Evolutionary conservation across 768 basidiomycete species (phyloP).

Genomic region (Boletellus emodensis): DNA sequence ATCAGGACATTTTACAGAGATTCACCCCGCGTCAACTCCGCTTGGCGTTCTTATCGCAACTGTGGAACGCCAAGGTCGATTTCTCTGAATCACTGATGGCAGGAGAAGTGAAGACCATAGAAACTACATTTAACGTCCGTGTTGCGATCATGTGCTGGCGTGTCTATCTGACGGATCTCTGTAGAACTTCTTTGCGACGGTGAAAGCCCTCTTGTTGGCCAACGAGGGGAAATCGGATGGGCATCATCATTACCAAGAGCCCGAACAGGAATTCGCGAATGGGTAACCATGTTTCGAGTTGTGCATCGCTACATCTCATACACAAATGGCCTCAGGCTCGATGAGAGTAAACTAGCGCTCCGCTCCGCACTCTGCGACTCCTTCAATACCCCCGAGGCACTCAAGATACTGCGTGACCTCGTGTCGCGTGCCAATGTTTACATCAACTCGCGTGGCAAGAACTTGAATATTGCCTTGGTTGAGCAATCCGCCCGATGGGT

Average conservation of each 20-base stretch:
- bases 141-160: background rate
- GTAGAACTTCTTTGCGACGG: slow-evolving; percentile 91
- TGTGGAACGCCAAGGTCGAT: slow-evolving; percentile 92
- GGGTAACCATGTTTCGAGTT: slow-evolving; percentile 41
- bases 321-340: slow-evolving; percentile 47
- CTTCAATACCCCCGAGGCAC: slow-evolving; percentile 88
- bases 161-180: slow-evolving; percentile 5
- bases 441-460: slow-evolving; percentile 61
- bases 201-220: slow-evolving; percentile 70
- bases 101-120: slow-evolving; percentile 82
- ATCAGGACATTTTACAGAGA: slow-evolving; percentile 78
- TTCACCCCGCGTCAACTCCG: slow-evolving; percentile 87
- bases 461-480: slow-evolving; percentile 59
- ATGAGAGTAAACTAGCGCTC: slow-evolving; percentile 73
- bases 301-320: slow-evolving; percentile 10
- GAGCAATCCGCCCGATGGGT: slow-evolving; percentile 65
- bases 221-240: slow-evolving; percentile 52
- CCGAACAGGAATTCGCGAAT: slow-evolving; percentile 65
- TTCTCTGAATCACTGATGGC: slow-evolving; percentile 90
- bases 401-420: slow-evolving; percentile 73
- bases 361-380: slow-evolving; percentile 90
- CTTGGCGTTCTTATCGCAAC: slow-evolving; percentile 83
- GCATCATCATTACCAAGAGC: slow-evolving; percentile 58
- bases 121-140: slow-evolving; percentile 80
- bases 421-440: slow-evolving; percentile 87